Evolutionary conservation across 441 rosid species (phyloP), one percentile per base, ranked within the genome.

Genomic region (Populus tomentosa): DNA sequence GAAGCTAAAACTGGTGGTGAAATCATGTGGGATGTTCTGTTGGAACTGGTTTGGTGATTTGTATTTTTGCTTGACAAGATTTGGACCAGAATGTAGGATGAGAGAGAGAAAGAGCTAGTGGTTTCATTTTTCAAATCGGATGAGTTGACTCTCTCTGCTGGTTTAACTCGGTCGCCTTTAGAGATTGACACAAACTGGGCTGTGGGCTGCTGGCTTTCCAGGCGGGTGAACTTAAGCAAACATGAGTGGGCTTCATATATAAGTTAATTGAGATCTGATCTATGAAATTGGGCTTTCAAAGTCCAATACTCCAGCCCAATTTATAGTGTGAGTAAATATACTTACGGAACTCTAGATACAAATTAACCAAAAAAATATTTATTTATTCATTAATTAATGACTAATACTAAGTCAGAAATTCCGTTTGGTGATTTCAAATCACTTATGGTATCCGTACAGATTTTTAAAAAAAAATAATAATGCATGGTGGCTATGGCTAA

Each of bases 1-100:
- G 72, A 73, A 80, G 83, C 71, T 38, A 73, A 40, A 81, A 77
- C 40, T 64, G 79, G 33, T 21, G 42, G 30, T 46, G 76, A 77
- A 64, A 73, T 30, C 69, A 69, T 42, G 69, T 75, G 36, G 80
- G 32, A 24, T 64, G 67, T 40, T 63, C 28, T 10, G 70, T 69
- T 68, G 42, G 74, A 23, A 10, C 20, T 61, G 28, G 38, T 18
- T 53, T 18, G 7, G 8, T 53, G 61, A 53, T 32, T 32, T 1
- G 40, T 67, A 67, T 1, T 35, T 67, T 20, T 6, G 70, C 0
- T 70, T 53, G 61, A 53, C 18, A 24, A 26, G 32, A 26, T 65
- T 65, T 26, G 75, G 75, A 30, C 24, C 18, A 21, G 42, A 24
- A 14, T 67, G 0, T 46, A 67, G 23, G 26, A 59, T 2, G 53